These are phyloP conservation scores for Chrysosporium keratinophilum DNA, from an alignment of 2,329 filamentous ascomycete species.

Conservation along the genomic window DNA sequence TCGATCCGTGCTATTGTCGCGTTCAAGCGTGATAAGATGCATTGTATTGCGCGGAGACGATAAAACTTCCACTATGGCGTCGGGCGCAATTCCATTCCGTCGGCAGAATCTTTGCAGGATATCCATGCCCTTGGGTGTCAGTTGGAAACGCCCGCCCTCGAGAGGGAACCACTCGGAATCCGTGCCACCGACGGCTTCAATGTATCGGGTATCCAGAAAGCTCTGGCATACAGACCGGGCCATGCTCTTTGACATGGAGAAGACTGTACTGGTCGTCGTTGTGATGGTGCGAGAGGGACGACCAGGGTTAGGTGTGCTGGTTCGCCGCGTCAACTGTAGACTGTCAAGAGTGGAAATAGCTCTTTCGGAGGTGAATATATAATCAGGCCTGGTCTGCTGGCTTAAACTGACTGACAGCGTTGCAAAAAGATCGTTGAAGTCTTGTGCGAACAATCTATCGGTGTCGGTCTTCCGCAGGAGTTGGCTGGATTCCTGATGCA, in stretches of 20 bases:
- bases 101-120: slow-evolving; percentile 84
- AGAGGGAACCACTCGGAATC: slow-evolving; percentile 68
- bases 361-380: no score
- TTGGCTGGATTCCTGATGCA: slow-evolving; percentile 96
- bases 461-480: slow-evolving; percentile 96
- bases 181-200: slow-evolving; percentile 86
- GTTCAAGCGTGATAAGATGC: slow-evolving; percentile 79
- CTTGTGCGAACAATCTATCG: slow-evolving; percentile 88
- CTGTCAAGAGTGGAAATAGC: no score
- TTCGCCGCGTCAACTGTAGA: no score
- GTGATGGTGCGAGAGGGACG: slow-evolving; percentile 91
- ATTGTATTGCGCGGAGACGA: slow-evolving; percentile 63
- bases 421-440: slow-evolving; percentile 97
- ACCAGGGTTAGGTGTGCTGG: slow-evolving; percentile 91
- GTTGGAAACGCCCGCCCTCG: slow-evolving; percentile 86
- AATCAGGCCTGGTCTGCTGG: no score
- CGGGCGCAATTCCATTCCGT: slow-evolving; percentile 86
- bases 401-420: no score
- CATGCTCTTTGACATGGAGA: slow-evolving; percentile 99
- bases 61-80: slow-evolving; percentile 76
- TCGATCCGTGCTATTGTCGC: slow-evolving; percentile 75
- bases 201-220: slow-evolving; percentile 85
- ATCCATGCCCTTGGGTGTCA: slow-evolving; percentile 88
- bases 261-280: slow-evolving; percentile 92
- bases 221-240: slow-evolving; percentile 87